Evolutionary conservation across 306 rosid species (phyloP).

Genomic region (Amphicarpaea edgeworthii): DNA sequence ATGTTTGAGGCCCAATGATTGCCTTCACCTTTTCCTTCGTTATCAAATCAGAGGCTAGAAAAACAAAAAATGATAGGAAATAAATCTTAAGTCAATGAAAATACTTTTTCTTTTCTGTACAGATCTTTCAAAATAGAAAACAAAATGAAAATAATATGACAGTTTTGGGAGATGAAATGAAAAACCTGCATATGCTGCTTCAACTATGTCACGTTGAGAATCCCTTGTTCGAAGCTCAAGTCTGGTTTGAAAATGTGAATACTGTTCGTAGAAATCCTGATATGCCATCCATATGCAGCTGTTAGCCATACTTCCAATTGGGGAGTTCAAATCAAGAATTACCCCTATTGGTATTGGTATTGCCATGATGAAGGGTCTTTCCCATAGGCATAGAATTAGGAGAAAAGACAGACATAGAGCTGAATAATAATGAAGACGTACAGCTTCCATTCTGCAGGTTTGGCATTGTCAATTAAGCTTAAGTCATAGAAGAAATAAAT

Average conservation of each 20-base stretch:
- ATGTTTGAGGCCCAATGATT: no score
- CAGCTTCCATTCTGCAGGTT: not conserved
- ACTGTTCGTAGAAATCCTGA: not conserved
- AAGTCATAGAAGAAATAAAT: not conserved
- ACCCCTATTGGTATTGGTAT: slow-evolving; percentile 2
- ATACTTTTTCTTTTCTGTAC: no score
- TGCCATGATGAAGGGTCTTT: not conserved
- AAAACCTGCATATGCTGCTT: slow-evolving; percentile 1
- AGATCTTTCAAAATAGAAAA: no score
- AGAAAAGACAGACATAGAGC: not conserved
- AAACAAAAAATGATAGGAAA: no score
- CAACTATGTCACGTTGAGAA: not conserved
- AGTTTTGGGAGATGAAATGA: no score
- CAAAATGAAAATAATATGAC: no score
- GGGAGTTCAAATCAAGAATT: slow-evolving; percentile 8
- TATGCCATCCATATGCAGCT: slow-evolving; percentile 18
- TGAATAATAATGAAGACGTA: no score
- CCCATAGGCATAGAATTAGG: not conserved
- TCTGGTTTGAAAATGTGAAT: not conserved
- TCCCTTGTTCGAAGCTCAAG: slow-evolving; percentile 5
- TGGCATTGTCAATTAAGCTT: not conserved
- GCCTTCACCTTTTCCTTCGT: no score
- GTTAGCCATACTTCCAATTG: not conserved
- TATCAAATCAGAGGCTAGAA: no score
- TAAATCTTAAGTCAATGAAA: no score